Evolutionary conservation across 768 basidiomycete species (phyloP), one percentile per base, ranked within the genome.

Genomic region (Mycena capillaripes): DNA sequence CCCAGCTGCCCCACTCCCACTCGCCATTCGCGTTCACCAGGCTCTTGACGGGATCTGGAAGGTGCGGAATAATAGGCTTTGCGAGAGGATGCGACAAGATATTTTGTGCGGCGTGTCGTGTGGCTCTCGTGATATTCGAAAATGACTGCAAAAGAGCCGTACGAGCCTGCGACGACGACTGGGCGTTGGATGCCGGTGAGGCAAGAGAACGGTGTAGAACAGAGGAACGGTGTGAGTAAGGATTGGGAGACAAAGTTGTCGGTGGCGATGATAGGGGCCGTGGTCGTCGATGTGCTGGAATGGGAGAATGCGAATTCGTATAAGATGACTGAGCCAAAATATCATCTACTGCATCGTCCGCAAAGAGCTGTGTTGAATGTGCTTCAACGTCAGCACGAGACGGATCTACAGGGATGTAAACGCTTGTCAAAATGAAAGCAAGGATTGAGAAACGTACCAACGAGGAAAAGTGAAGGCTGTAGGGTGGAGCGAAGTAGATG

Each of bases 31-130:
- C 97, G 78, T 92, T 94, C 2, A 98, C 96, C 56, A 98, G 88
- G 68, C 93, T 96, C 74, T 89, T 90, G 50, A 99, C 96, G 0
- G 97, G 97, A 74, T 98, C 96, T 0, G 98, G 98, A 16, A 99
- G 89, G 79, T 98, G 97, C 6, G 97, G 97, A 0, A 98, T 89
- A 59, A 99, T 97, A 14, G 98, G 97, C 79, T 97, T 96, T 2
- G 97, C 97, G 30, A 98, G 89, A 0, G 97, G 97, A 78, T 98
- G 97, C 0, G 96, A 97, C 11, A 99, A 87, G 19, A 99, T 95
- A 76, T 97, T 95, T 78, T 98, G 96, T 0, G 97, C 97, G 0
- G 97, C 95, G 81, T 97, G 94, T 10, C 95, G 91, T 0, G 97
- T 97, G 19, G 95, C 93, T 58, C 95, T 90, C 0, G 98, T 99